Base-by-base conservation (phyloP, 139 green algal genomes). In the Penium margaritaceum region DNA sequence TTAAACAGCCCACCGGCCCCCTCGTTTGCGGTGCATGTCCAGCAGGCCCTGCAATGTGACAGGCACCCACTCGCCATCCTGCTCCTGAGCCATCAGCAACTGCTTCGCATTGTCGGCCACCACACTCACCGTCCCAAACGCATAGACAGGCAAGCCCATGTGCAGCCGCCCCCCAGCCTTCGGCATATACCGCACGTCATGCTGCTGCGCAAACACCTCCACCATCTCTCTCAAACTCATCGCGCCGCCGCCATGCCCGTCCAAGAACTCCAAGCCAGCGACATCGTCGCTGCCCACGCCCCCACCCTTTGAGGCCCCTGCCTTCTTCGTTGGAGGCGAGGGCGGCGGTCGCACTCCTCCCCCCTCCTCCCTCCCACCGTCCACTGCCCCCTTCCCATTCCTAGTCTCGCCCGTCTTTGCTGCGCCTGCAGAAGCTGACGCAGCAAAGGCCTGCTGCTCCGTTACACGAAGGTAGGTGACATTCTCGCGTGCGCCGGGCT, bases 91-190 rank as follows among this genome's bases (percentile, higher is more conserved):
- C 17, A 81, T 72, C 12, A 98, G 72, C 12, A 84, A 7, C n/a
- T 87, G 78, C 27, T 70, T 55, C 6, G 60, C 60, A 6, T 74
- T 88, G 68, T 98, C 94, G 35, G 98, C 69, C 17, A 90, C 84
- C 32, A 91, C 84, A 75, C 78, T 92, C 1, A 98, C 83, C 35
- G 58, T 37, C n/a, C 91, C 94, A 85, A 98, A 97, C 21, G 64
- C 65, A 70, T 95, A 98, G 69, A 98, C 88, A 67, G 88, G 91
- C 65, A 96, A 79, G 14, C 92, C 90, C 36, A 95, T 86, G 44
- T 95, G 78, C 17, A 76, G 66, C 30, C 91, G 85, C n/a, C n/a
- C n/a, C 1, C 90, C 90, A n/a, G 79, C 78, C 76, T 93, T 92
- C 15, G 94, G 94, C 81, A 96, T 55, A 63, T 98, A 96, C 58